phyloP scores from a whole-genome alignment of 2,329 filamentous ascomycete genomes.

The Mariannaea sp. region DNA sequence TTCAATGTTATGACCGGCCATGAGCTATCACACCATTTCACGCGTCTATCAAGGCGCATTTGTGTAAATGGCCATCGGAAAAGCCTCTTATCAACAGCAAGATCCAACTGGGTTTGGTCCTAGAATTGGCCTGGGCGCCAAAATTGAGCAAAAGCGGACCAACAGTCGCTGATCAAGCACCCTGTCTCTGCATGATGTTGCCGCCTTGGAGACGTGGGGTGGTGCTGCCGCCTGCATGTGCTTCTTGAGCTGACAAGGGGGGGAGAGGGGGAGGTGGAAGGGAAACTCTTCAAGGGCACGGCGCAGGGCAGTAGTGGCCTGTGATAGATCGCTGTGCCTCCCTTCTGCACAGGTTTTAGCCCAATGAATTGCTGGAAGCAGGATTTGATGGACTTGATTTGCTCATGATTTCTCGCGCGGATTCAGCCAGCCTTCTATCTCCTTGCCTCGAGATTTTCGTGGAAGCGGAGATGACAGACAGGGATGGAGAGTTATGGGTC shows the following conservation, averaged over 20 bases:
- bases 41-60: slow-evolving; percentile 1
- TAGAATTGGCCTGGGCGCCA: slow-evolving; percentile 4
- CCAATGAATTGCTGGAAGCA: not conserved
- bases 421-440: not conserved
- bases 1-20: not conserved
- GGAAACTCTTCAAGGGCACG: slow-evolving; percentile 12
- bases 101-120: not conserved
- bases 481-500: not conserved
- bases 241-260: slow-evolving; percentile 10
- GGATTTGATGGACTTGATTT: not conserved
- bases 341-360: not conserved
- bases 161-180: slow-evolving; percentile 2
- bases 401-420: slow-evolving; percentile 2
- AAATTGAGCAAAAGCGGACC: slow-evolving; percentile 4
- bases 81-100: not conserved
- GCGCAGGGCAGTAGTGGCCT: not conserved
- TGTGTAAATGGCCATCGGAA: not conserved
- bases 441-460: not conserved
- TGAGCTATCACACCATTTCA: not conserved
- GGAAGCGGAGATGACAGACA: no score
- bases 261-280: no score
- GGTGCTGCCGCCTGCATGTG: slow-evolving; percentile 21
- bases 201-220: slow-evolving; percentile 24
- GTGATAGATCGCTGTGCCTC: no score
- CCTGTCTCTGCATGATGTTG: slow-evolving; percentile 17